A percentile compares a stretch with the other conserved stretches of the same genome.
phyloP scores from a whole-genome alignment of 441 rosid genomes.

The Eruca vesicaria region DNA sequence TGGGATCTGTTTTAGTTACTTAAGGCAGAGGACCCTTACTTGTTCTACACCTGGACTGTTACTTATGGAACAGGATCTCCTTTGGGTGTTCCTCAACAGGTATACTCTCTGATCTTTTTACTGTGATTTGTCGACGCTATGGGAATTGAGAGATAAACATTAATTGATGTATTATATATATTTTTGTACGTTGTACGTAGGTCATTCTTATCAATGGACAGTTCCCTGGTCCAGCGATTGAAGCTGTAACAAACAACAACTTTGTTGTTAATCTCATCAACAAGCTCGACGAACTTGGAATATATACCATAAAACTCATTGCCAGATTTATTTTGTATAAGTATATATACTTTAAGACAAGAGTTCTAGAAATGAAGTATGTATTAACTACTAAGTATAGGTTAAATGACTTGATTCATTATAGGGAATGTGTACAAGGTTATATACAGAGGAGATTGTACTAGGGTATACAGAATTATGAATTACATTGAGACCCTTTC shows the following conservation, averaged over 20 bases:
- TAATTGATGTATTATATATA: background rate
- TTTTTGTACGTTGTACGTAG: constrained; percentile 33
- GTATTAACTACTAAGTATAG: too few species aligned
- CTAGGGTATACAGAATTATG: too few species aligned
- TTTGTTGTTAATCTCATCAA: constrained; percentile 63
- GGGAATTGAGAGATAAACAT: background rate
- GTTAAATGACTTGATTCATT: too few species aligned
- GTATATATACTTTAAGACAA: background rate
- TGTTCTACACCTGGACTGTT: constrained; percentile 68
- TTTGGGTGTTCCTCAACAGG: constrained; percentile 70
- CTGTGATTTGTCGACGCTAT: too few species aligned
- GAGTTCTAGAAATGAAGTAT: constrained; percentile 70
- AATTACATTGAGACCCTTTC: too few species aligned
- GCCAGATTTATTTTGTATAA: background rate
- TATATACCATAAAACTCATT: background rate
- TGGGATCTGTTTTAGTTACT: constrained; percentile 45
- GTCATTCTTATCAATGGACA: constrained; percentile 73
- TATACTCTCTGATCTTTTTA: constrained; percentile 3
- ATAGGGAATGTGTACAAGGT: too few species aligned
- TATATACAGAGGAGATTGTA: too few species aligned
- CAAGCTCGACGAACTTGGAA: constrained; percentile 57
- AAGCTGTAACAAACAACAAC: constrained; percentile 70
- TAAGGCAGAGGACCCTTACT: constrained; percentile 66
- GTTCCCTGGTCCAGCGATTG: constrained; percentile 77
- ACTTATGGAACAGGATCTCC: constrained; percentile 66